Evolutionary conservation across 805 yeast species (phyloP).

Genomic region (Saccharomyces eubayanus): DNA sequence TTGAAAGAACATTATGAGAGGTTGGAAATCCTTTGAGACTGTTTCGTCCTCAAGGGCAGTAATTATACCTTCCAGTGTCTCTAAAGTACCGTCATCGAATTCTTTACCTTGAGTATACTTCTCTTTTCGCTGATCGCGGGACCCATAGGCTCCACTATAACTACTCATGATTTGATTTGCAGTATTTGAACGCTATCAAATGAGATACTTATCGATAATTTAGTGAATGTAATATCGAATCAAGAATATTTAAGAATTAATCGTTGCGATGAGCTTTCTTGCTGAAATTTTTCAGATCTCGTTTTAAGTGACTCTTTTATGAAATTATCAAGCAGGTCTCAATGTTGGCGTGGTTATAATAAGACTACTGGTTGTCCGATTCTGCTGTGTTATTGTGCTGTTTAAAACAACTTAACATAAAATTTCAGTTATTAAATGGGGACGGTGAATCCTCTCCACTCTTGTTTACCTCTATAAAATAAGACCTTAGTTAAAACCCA

Average conservation of each 20-base stretch:
- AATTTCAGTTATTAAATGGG: not conserved
- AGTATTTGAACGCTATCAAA: not conserved
- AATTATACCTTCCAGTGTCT: constrained; percentile 19
- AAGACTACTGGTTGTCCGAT: not conserved
- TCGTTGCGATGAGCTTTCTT: not conserved
- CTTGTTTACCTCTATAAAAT: not conserved
- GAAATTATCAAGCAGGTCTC: not conserved
- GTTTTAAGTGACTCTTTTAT: not conserved
- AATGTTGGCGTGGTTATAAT: not conserved
- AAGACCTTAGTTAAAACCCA: not conserved
- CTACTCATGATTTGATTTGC: not conserved
- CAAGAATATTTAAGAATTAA: not conserved
- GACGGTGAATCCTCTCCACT: not conserved
- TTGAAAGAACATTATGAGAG: constrained; percentile 28
- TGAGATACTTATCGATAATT: not conserved
- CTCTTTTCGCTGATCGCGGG: constrained; percentile 4
- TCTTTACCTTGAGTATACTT: constrained; percentile 15
- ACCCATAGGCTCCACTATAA: not conserved
- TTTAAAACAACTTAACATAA: not conserved
- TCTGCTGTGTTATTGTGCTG: not conserved
- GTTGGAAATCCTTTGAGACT: constrained; percentile 18
- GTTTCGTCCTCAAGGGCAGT: constrained; percentile 12
- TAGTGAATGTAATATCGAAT: not conserved
- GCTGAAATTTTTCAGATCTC: not conserved
- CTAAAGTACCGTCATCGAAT: constrained; percentile 24